Conservation (phyloP, 75 land plant species). For the Adiantum capillusveneris region DNA sequence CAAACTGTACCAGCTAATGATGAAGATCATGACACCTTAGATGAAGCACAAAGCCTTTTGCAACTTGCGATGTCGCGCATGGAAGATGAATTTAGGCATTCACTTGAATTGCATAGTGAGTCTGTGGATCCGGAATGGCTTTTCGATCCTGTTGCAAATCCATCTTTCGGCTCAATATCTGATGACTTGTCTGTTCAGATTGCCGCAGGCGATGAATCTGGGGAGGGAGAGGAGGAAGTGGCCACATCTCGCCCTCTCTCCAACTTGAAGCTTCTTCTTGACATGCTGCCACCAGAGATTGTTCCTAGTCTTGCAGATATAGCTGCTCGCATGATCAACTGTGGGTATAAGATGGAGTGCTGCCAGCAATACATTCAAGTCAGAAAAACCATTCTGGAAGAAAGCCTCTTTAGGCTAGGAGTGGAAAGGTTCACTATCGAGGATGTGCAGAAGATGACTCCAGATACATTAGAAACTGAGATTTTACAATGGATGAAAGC, state of each 20-base stretch:
- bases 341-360: conserved; percentile 47
- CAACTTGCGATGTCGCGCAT: conserved; percentile 55
- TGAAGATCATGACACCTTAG: conserved; percentile 11
- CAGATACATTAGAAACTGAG: conserved; percentile 31
- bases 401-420: conserved; percentile 47
- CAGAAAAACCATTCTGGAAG: conserved; percentile 55
- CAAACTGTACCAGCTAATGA: conserved; percentile 3
- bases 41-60: conserved; percentile 32
- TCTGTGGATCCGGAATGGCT: conserved; percentile 54
- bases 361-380: conserved; percentile 35
- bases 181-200: conserved; percentile 20
- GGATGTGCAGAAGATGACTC: conserved; percentile 55
- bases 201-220: conserved; percentile 23
- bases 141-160: conserved; percentile 13
- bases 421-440: conserved; percentile 62
- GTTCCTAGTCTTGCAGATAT: conserved; percentile 42
- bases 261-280: conserved; percentile 16
- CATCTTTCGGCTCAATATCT: conserved; percentile 31
- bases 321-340: conserved; percentile 43
- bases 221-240: conserved; percentile 11
- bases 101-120: conserved; percentile 34
- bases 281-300: conserved; percentile 35
- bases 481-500: conserved; percentile 57
- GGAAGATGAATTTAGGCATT: conserved; percentile 54
- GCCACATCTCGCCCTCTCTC: conserved; percentile 16